Base-by-base conservation (phyloP, 2,329 filamentous ascomycete species). In the Alternaria solani region DNA sequence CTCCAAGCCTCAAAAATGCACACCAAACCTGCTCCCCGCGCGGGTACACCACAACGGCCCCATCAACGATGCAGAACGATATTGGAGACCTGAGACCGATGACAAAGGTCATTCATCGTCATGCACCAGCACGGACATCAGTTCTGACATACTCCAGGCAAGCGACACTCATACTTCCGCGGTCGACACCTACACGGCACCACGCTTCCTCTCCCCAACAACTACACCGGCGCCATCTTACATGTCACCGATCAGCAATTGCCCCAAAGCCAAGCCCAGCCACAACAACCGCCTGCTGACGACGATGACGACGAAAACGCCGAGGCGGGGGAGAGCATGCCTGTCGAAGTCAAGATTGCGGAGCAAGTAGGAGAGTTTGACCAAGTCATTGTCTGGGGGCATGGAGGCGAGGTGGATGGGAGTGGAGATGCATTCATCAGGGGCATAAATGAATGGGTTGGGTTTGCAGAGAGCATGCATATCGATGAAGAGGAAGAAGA, bases 301-400 rank as follows among this genome's bases (percentile, higher is more conserved):
- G 67, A 71, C 1, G 65, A 66, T 0, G 71, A 63, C 3, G 67
- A 68, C 0, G 67, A 68, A 0, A 66, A 65, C 5, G 48, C 25
- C 1, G 63, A 66, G 8, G 67, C 63, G 6, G 68, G 66, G 5
- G 69, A 69, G 6, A 62, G 68, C 5, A 58, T 65, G 0, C 44
- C 62, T 2, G 67, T 71, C 7, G 74, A 78, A 18, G 67, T 75
- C 39, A 76, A 71, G 52, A 80, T 85, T 2, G 77, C 94, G 67
- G 85, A 91, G 51, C 82, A 87, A 43, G 82, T 88, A 20, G 88
- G 88, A 1, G 83, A 83, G 16, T 97, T 97, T 73, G 87, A 93
- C 7, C 84, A 91, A 55, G 76, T 97, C 51, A 80, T 92, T 3
- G 84, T 97, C n/a, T 98, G 94, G 94, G 89, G 87, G 0, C 93